Base-by-base conservation (phyloP, 129 eudicot species). In the Flaveria ramosissima region DNA sequence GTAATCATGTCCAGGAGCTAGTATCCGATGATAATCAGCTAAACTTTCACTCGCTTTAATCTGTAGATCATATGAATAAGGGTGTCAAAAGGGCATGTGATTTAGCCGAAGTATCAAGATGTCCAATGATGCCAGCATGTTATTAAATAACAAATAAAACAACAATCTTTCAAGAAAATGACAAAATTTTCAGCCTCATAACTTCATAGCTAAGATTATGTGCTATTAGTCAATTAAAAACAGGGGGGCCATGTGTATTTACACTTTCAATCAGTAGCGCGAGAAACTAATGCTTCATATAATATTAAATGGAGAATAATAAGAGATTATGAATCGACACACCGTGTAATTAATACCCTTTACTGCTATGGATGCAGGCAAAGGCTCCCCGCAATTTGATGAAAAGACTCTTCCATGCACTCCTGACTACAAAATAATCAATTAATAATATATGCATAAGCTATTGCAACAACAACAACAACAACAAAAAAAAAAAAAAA, bases 21-120 rank as follows among this genome's bases (percentile, higher is more conserved):
- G 80, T 77, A 90, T 70, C 20, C 98, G 96, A 82, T 90, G 94
- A 76, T 90, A 93, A 85, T 93, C 97, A 72, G 91, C 97, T 73
- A 90, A 85, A 46, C 75, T 57, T 78, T 85, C 87, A 43, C 87
- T 71, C 7, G 97, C 97, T 79, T 85, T 78, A 45, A 88, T 70
- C 98, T 93, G 96, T 47, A 51, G 57, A 45, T 73, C 47, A 48
- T 32, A 64, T 72, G 15, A 76, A 16, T 65, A 24, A 52, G 68
- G 14, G 19, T 45, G 79, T 60, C 48, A 43, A 14, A 50, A 1
- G 26, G 73, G 52, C 64, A 61, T 50, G 27, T 23, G 12, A 42
- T n/a, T 32, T 36, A 45, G 41, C 26, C 24, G 16, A 7, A 70
- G 12, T n/a, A 69, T 70, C 51, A 75, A 56, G 15, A 69, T 36